These are phyloP conservation scores for Candida endomychidarum DNA, from an alignment of 805 yeast genomes.

Conservation along the genomic window DNA sequence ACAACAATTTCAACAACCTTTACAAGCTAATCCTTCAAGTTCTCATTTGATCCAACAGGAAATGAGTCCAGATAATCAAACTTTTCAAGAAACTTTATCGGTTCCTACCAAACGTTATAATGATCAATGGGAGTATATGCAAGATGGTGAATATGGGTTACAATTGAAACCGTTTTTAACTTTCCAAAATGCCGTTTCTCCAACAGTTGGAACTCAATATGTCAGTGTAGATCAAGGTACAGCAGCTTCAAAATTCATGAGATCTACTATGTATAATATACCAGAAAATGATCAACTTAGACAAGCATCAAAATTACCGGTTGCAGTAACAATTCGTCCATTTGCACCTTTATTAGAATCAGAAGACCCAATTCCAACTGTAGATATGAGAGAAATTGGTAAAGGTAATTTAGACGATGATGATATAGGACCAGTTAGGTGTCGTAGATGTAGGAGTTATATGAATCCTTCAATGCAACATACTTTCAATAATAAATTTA, in stretches of 20 bases:
- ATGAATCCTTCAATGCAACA: constrained; percentile 80
- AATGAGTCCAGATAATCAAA: background rate
- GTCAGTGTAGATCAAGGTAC: constrained; percentile 78
- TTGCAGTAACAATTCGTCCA: constrained; percentile 80
- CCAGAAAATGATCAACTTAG: constrained; percentile 75
- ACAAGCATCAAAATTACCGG: constrained; percentile 69
- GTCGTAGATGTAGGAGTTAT: constrained; percentile 89
- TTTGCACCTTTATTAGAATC: constrained; percentile 61
- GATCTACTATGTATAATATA: constrained; percentile 77
- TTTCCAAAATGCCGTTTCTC: constrained; percentile 78
- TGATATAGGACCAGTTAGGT: constrained; percentile 74
- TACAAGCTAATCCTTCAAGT: background rate
- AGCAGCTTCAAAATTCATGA: constrained; percentile 75
- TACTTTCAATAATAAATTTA: constrained; percentile 58
- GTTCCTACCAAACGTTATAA: constrained; percentile 20
- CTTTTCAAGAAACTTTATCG: constrained; percentile 13
- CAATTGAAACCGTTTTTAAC: constrained; percentile 57
- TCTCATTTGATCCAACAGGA: constrained; percentile 4
- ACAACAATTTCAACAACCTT: background rate
- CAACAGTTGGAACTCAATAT: constrained; percentile 73
- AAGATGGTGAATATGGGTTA: constrained; percentile 29
- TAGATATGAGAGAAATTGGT: constrained; percentile 53
- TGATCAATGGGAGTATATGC: constrained; percentile 25
- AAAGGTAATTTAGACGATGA: constrained; percentile 21
- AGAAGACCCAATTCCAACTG: constrained; percentile 64